Conservation (phyloP, 2,329 filamentous ascomycete species). For the Ophiostoma himal-ulmi region DNA sequence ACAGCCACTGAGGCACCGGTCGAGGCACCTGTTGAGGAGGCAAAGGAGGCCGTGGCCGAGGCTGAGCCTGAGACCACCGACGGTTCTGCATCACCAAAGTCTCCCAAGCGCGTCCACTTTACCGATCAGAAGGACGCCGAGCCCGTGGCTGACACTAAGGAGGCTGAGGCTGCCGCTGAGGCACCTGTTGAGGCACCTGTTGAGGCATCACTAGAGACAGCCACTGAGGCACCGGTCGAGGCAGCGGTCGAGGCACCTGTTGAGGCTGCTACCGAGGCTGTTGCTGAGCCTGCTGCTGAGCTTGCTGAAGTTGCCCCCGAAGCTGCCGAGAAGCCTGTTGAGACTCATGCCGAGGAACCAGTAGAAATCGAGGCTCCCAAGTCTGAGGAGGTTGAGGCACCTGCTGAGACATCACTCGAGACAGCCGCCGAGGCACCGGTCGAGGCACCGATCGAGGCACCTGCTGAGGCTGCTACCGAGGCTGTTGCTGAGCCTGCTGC, state of each 20-base stretch:
- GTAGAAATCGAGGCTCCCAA: neutral
- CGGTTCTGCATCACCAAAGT: neutral
- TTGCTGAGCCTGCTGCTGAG: neutral
- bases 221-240: neutral
- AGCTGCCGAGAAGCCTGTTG: neutral
- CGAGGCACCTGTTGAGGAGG: slow-evolving; percentile 17
- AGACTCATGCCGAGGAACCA: neutral
- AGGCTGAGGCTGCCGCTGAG: neutral
- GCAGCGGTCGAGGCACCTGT: neutral
- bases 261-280: neutral
- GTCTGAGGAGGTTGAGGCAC: neutral
- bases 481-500: neutral
- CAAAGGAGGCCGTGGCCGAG: neutral
- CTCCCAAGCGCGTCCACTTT: neutral
- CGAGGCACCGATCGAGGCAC: neutral
- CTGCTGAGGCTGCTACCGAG: neutral
- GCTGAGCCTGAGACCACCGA: slow-evolving; percentile 6
- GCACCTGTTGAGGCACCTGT: neutral
- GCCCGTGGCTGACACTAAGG: neutral
- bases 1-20: slow-evolving; percentile 12
- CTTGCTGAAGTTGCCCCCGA: neutral
- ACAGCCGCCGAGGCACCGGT: neutral
- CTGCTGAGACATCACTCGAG: neutral
- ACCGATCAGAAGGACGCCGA: neutral
- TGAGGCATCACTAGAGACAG: neutral